Percentiles rank a stretch among this genome's conserved stretches.
These are phyloP conservation scores for Lathyrus sativus DNA, from an alignment of 306 rosid genomes.

Conservation along the genomic window DNA sequence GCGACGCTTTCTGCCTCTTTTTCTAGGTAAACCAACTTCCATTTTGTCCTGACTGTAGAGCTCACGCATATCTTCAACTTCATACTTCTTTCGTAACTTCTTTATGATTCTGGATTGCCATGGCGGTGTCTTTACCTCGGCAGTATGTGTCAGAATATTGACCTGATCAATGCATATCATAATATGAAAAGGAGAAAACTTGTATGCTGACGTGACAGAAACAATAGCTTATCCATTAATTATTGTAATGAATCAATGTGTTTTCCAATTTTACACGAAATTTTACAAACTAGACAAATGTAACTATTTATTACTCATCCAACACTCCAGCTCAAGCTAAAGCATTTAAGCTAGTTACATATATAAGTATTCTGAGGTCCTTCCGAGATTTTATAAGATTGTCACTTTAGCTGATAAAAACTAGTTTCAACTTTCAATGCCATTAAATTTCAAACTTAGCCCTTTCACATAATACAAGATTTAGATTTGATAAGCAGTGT, in stretches of 20 bases:
- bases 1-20: constrained; percentile 7
- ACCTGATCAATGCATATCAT: constrained; percentile 50
- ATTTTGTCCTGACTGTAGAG: constrained; percentile 35
- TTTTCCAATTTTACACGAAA: constrained; percentile 18
- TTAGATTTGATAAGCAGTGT: not conserved
- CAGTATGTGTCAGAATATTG: constrained; percentile 61
- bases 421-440: not conserved
- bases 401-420: not conserved
- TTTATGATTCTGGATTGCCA: constrained; percentile 47
- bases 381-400: not conserved
- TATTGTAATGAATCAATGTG: not conserved
- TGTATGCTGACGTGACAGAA: not conserved
- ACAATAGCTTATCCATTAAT: not conserved
- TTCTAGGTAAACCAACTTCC: constrained; percentile 17
- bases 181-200: constrained; percentile 15
- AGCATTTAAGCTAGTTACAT: not conserved
- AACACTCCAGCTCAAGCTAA: not conserved
- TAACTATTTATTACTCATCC: constrained; percentile 3
- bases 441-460: not conserved
- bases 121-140: constrained; percentile 49
- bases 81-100: constrained; percentile 46
- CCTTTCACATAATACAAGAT: not conserved
- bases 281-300: constrained; percentile 2
- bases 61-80: constrained; percentile 42
- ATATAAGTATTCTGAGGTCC: not conserved